phyloP scores from a whole-genome alignment of 495 filamentous ascomycete species.

The Neurospora discreta region DNA sequence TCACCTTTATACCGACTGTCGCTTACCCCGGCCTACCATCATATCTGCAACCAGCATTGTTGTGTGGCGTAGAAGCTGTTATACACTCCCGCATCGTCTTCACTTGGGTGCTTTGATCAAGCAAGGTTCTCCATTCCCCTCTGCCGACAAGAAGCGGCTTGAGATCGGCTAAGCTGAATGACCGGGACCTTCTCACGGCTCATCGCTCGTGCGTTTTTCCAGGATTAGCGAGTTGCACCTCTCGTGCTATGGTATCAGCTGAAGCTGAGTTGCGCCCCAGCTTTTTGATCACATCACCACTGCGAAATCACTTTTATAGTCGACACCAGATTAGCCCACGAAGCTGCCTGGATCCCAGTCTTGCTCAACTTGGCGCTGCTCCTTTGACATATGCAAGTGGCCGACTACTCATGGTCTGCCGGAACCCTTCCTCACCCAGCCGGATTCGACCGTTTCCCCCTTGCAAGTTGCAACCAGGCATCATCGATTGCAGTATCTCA shows the following conservation, averaged over 20 bases:
- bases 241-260: not conserved
- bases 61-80: not conserved
- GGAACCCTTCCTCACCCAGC: not conserved
- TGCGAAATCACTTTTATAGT: not conserved
- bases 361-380: conserved; percentile 7
- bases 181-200: not conserved
- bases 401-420: conserved; percentile 1
- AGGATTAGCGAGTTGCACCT: not conserved
- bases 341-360: not conserved
- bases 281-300: not conserved
- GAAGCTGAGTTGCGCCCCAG: not conserved
- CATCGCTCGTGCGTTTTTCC: not conserved
- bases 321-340: conserved; percentile 6
- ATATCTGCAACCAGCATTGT: not conserved
- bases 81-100: not conserved
- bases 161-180: not conserved
- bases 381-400: not conserved
- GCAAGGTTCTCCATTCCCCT: not conserved
- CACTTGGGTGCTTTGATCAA: not conserved
- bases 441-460: not conserved
- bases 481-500: not conserved
- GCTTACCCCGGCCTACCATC: not conserved
- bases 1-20: not conserved
- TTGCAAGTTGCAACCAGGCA: not conserved
- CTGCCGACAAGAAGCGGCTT: not conserved